These are phyloP conservation scores for Trichomonas gallinae DNA, from an alignment of 208 protist genomes.

Conservation along the genomic window DNA sequence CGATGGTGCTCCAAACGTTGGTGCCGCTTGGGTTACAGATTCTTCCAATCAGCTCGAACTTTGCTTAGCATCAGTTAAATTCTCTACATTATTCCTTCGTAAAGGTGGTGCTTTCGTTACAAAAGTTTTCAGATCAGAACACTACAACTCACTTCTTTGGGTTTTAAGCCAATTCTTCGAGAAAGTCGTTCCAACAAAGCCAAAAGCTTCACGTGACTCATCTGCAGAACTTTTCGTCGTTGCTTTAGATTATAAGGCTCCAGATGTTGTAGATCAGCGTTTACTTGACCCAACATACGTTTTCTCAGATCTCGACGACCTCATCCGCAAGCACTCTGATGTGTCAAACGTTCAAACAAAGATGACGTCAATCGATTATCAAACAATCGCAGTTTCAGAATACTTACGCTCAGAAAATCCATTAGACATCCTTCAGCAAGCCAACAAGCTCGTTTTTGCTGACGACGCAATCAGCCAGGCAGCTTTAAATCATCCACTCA, in stretches of 20 bases:
- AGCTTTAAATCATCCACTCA: background rate
- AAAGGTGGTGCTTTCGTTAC: conserved; percentile 70
- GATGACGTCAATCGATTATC: background rate
- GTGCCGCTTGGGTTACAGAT: conserved; percentile 88
- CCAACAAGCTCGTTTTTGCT: background rate
- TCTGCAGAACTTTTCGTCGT: conserved; percentile 1
- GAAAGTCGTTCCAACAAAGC: conserved; percentile 92
- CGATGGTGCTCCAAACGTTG: conserved; percentile 98
- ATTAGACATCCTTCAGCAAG: background rate
- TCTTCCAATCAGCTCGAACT: conserved; percentile 72
- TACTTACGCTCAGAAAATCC: background rate
- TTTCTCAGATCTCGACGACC: background rate
- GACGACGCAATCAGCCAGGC: background rate
- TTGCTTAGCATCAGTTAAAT: conserved; percentile 72
- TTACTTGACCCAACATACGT: conserved; percentile 26
- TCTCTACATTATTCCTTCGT: conserved; percentile 76
- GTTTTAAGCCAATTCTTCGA: conserved; percentile 93
- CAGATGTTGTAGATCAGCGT: conserved; percentile 65
- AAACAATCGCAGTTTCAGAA: background rate
- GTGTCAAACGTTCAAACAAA: background rate
- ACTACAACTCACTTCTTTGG: conserved; percentile 92
- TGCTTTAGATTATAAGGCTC: conserved; percentile 28
- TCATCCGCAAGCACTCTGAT: background rate
- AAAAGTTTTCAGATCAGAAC: conserved; percentile 95
- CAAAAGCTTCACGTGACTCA: conserved; percentile 64